Conservation (phyloP, 495 filamentous ascomycete genomes). For the Tricharina praecox region DNA sequence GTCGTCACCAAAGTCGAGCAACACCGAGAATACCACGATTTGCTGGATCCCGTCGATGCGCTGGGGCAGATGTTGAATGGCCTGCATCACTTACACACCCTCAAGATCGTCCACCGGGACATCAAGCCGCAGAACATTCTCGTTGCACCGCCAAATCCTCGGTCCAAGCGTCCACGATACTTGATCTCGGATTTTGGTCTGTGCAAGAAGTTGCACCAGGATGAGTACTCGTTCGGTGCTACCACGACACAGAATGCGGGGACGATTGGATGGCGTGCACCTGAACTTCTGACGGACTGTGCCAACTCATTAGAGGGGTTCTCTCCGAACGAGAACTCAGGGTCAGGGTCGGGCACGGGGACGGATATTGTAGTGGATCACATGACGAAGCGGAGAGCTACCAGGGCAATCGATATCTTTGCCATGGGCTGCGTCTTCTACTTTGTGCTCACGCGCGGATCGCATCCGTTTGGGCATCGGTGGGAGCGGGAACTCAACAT, state of each 20-base stretch:
- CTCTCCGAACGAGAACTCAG: slow-evolving; percentile 7
- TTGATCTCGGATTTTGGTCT: slow-evolving; percentile 95
- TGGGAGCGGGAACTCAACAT: slow-evolving; percentile 96
- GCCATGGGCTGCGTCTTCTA: slow-evolving; percentile 90
- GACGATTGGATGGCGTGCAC: slow-evolving; percentile 89
- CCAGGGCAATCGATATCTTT: slow-evolving; percentile 91
- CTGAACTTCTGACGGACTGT: slow-evolving; percentile 58
- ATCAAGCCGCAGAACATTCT: slow-evolving; percentile 96
- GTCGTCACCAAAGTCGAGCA: slow-evolving; percentile 54
- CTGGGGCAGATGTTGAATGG: slow-evolving; percentile 76
- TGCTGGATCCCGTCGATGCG: slow-evolving; percentile 44
- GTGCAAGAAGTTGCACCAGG: slow-evolving; percentile 93
- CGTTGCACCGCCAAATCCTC: slow-evolving; percentile 43
- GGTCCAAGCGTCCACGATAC: slow-evolving; percentile 49
- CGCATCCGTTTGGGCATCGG: slow-evolving; percentile 87
- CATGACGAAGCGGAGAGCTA: slow-evolving; percentile 61
- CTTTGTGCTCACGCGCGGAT: slow-evolving; percentile 78
- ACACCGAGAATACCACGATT: slow-evolving; percentile 38
- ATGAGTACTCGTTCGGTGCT: slow-evolving; percentile 83
- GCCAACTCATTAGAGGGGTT: slow-evolving; percentile 27
- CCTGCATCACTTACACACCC: slow-evolving; percentile 69
- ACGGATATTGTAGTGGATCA: slow-evolving; percentile 43
- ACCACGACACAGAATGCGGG: slow-evolving; percentile 88
- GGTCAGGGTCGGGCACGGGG: slow-evolving; percentile 28
- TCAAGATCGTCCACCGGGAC: slow-evolving; percentile 92